Base-by-base conservation (phyloP, 371 early-diverging fungal genomes). In the Apophysomyces ossiformis region DNA sequence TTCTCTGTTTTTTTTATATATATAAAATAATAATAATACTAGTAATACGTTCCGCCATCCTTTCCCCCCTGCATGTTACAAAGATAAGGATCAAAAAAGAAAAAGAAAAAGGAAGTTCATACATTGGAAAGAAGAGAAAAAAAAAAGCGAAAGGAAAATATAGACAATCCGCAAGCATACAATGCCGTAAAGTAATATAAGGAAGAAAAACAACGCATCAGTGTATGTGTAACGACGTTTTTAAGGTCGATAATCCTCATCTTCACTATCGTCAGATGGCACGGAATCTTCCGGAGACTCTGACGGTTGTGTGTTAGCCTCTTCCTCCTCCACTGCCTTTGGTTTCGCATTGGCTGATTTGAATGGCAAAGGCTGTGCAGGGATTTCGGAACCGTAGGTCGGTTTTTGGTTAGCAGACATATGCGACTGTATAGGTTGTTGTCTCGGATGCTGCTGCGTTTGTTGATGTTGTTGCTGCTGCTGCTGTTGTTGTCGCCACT, bases 161-260 rank as follows among this genome's bases (percentile, higher is more conserved):
- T 50, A 50, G 54, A 50, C 54, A 50, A 50, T 7, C 54, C 54
- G n/a, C 54, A 26, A 50, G 54, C 54, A 50, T 50, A 21, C 7
- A 50, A 50, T 21, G 54, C 54, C 21, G 21, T 50, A 50, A 3
- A 50, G 21, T 50, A 50, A 32, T 50, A 50, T 50, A 50, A 50
- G 54, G 32, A 26, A 26, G 32, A 2, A 50, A 50, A 21, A 50
- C 9, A 13, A 13, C 26, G 21, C 9, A 50, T n/a, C 21, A 50
- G 5, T 50, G 16, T 50, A 50, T 9, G 32, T 26, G 32, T 26
- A 26, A 26, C 32, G 32, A 26, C 3, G 1, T 21, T 18, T n/a
- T 50, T 50, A 50, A 18, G 54, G 54, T 50, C 54, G 54, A 50
- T 50, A 50, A 11, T 50, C 54, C 21, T 50, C 54, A 50, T 50